Conservation (phyloP, 108 stramenopile genomes). For the Seminavis robusta region DNA sequence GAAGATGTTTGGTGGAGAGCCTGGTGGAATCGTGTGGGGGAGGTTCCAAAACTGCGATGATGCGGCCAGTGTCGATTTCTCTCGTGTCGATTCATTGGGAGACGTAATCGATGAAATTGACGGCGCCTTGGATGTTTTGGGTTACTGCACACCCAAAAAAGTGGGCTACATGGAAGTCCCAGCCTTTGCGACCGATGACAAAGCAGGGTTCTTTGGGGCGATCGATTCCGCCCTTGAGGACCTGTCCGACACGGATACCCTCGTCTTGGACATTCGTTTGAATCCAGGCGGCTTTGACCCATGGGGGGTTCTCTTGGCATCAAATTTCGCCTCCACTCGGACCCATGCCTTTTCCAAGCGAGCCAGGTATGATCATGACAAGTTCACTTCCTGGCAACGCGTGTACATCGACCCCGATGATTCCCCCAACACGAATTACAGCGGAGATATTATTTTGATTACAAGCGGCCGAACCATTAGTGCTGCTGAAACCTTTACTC, state of each 20-base stretch:
- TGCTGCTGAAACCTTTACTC: conserved; percentile 8
- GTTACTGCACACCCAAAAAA: no score
- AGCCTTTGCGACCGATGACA: conserved; percentile 1
- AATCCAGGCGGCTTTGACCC: conserved; percentile 3
- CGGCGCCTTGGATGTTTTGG: no score
- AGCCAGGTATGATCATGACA: not conserved
- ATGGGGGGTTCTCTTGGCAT: not conserved
- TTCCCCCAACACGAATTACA: not conserved
- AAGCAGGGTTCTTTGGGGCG: not conserved
- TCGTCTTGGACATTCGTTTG: conserved; percentile 7
- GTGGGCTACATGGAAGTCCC: conserved; percentile 3
- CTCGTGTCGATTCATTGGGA: not conserved
- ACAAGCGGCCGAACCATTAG: conserved; percentile 1
- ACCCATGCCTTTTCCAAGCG: not conserved
- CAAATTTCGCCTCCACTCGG: not conserved
- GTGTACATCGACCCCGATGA: not conserved
- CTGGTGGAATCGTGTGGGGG: conserved; percentile 1
- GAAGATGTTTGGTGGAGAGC: not conserved
- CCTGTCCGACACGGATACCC: not conserved
- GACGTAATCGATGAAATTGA: not conserved
- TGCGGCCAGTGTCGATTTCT: not conserved
- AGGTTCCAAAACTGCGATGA: not conserved
- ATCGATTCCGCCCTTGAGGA: not conserved
- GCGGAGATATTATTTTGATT: not conserved
- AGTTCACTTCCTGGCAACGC: not conserved